Evolutionary conservation across 78 protist species (phyloP), one percentile per base, ranked within the genome.

Genomic region (Dictyostelium intermedium): DNA sequence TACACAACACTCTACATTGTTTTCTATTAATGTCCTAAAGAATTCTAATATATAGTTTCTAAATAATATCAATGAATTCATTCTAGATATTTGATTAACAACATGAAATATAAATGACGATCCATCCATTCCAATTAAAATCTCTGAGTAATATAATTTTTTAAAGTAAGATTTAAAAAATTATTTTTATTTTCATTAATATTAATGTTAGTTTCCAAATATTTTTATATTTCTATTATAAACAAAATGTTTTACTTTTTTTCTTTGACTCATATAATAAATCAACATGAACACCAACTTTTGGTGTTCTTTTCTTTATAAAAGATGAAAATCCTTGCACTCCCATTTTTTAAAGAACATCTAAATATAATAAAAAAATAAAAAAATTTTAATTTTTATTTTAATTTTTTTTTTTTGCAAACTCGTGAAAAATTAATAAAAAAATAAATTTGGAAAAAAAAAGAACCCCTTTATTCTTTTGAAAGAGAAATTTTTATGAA

Each of bases 111-210:
- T 37, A 45, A 45, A 79, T 47, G 84, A 79, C 27, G 50, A 45
- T 27, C 84, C 84, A 79, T 79, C 84, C 14, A 79, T 79, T 4
- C 84, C 84, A 45, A 79, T 45, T 18, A 79, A 27, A 25, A 25
- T 45, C 13, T 45, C 66, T 79, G 16, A 14, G 16, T 50, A 10
- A 50, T 20, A 14, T 16, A 1, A 2, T 11, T 53, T 20, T 14
- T 14, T 16, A 16, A 50, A 9, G 16, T 14, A 50, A 50, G 16
- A 50, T 16, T 16, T 16, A 1, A 50, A 50, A n/a, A n/a, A n/a
- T n/a, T n/a, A n/a, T 39, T 39, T 39, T 39, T 39, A 5, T 39
- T 39, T 39, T 5, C 43, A 39, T 39, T 39, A 39, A 14, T 27
- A 34, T 9, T 11, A n/a, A n/a, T n/a, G n/a, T n/a, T n/a, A n/a